These are phyloP conservation scores for Spencermartinsiella europaea DNA, from an alignment of 805 yeast species.

Conservation along the genomic window DNA sequence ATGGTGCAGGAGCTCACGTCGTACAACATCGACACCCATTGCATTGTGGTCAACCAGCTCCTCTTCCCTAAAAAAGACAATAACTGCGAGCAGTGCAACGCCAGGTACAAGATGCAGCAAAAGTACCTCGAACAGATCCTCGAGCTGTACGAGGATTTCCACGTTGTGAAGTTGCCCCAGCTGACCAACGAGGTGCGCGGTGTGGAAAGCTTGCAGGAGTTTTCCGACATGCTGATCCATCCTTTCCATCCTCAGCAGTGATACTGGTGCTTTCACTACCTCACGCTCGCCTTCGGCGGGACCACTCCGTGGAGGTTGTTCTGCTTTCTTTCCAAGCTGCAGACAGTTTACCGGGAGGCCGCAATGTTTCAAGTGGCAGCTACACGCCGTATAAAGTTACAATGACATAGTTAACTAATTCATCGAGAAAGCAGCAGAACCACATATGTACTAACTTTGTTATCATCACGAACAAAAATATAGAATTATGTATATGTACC, in stretches of 20 bases:
- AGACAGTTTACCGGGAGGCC: too few relatives aligned
- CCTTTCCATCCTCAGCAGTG: constrained; percentile 48
- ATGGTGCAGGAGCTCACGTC: constrained; percentile 93
- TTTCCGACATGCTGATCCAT: constrained; percentile 71
- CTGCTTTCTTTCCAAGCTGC: too few relatives aligned
- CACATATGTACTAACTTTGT: too few relatives aligned
- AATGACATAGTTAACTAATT: too few relatives aligned
- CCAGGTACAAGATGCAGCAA: constrained; percentile 93
- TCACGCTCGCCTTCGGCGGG: not conserved
- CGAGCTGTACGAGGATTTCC: constrained; percentile 96
- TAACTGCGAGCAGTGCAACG: constrained; percentile 80
- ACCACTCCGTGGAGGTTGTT: not conserved
- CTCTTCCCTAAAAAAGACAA: constrained; percentile 70
- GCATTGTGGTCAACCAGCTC: constrained; percentile 92
- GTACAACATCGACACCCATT: constrained; percentile 93
- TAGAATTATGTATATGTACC: too few relatives aligned
- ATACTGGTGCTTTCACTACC: not conserved
- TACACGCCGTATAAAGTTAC: too few relatives aligned
- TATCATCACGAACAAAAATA: too few relatives aligned
- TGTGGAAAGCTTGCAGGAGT: constrained; percentile 71
- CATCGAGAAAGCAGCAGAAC: too few relatives aligned
- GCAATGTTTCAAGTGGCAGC: too few relatives aligned
- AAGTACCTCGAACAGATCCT: constrained; percentile 93
- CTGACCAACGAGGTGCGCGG: constrained; percentile 96
- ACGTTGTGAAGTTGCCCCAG: constrained; percentile 90